A percentile compares a stretch with the other conserved stretches of the same genome.
phyloP scores from a whole-genome alignment of 179 eudicot genomes.

The Actinidia chinensis region DNA sequence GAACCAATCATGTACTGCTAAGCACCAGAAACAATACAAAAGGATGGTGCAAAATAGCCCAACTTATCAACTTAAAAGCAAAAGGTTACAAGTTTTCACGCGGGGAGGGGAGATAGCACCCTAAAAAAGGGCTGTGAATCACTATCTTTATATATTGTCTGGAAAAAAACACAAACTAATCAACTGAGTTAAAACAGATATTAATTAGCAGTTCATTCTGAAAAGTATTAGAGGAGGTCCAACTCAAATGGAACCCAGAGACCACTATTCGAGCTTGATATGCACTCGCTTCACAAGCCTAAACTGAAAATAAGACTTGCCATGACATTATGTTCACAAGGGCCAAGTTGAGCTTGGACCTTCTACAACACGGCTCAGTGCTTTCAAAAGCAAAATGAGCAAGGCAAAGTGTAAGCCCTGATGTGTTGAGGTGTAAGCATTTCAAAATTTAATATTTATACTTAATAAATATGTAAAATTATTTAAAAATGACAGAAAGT shows the following conservation, averaged over 20 bases:
- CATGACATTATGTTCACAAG: neutral
- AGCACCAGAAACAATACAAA: neutral
- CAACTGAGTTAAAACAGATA: neutral
- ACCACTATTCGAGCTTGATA: neutral
- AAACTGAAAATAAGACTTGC: neutral
- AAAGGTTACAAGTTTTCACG: neutral
- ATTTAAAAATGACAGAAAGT: too few relatives aligned
- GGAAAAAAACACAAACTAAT: neutral
- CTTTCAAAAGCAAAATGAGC: too few relatives aligned
- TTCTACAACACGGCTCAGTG: too few relatives aligned
- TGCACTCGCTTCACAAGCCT: neutral
- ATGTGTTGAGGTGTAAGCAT: too few relatives aligned
- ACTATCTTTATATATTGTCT: neutral
- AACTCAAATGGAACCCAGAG: neutral
- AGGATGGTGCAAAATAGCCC: neutral
- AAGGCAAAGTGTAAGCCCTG: too few relatives aligned
- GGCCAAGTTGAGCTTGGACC: neutral
- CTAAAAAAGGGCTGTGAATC: neutral
- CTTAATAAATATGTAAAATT: too few relatives aligned
- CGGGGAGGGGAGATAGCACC: too few relatives aligned
- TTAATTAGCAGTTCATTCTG: too few relatives aligned
- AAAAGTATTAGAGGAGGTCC: neutral
- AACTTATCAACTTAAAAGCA: neutral
- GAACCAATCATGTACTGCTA: neutral
- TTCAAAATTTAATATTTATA: too few relatives aligned